Conservation (phyloP, 768 basidiomycete species). For the Pilatotrama ljubarskyi region DNA sequence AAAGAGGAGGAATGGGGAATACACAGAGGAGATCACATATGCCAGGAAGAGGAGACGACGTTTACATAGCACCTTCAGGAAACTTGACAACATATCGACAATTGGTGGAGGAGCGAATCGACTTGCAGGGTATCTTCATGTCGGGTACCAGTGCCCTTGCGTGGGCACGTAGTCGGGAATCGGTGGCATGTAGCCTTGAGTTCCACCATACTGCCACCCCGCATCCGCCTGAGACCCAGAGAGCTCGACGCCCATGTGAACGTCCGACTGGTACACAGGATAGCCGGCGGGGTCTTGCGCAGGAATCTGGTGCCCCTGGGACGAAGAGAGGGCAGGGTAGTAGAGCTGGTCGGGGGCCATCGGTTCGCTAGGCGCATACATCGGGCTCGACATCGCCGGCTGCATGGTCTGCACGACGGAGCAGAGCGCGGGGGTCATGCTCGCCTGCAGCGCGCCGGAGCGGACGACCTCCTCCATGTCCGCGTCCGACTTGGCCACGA, state of each 20-base stretch:
- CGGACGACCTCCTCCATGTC: constrained; percentile 28
- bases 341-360: not conserved
- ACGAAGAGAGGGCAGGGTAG: not conserved
- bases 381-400: not conserved
- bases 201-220: not conserved
- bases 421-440: constrained; percentile 25
- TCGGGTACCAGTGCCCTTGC: constrained; percentile 12
- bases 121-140: not conserved
- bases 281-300: not conserved
- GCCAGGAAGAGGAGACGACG: not conserved
- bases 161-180: constrained; percentile 1
- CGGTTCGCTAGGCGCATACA: not conserved
- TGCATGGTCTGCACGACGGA: not conserved
- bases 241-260: not conserved
- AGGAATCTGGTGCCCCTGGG: not conserved
- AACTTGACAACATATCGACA: constrained; percentile 5
- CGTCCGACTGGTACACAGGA: not conserved
- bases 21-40: not conserved
- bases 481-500: constrained; percentile 29
- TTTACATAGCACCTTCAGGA: constrained; percentile 1
- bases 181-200: not conserved
- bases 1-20: not conserved
- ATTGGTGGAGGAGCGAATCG: not conserved
- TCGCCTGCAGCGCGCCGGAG: constrained; percentile 29
- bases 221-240: not conserved